These are phyloP conservation scores for Erodium texanum DNA, from an alignment of 441 rosid genomes.

Conservation along the genomic window DNA sequence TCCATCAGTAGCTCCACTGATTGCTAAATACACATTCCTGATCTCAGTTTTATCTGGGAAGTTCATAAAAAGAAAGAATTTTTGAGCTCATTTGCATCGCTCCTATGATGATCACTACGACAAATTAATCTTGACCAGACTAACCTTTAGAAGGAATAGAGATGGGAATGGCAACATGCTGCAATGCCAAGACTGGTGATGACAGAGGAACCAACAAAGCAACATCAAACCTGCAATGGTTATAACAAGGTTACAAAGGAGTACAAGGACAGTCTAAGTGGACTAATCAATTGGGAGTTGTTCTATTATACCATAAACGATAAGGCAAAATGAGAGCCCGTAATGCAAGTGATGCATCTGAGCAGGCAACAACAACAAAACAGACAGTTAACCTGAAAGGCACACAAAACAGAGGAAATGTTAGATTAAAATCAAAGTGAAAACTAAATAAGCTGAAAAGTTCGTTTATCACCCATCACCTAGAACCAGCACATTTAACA, in stretches of 20 bases:
- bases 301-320: slow-evolving; percentile 63
- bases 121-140: slow-evolving; percentile 7
- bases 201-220: slow-evolving; percentile 54
- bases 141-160: slow-evolving; percentile 42
- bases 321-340: slow-evolving; percentile 82
- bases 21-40: slow-evolving; percentile 48
- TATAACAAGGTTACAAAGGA: not conserved
- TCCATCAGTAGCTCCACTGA: slow-evolving; percentile 97
- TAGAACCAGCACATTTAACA: slow-evolving; percentile 60
- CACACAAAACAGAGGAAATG: slow-evolving; percentile 15
- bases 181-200: slow-evolving; percentile 77
- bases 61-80: slow-evolving; percentile 4
- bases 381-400: slow-evolving; percentile 75
- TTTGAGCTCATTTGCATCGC: not conserved
- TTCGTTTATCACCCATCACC: slow-evolving; percentile 33
- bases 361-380: slow-evolving; percentile 76
- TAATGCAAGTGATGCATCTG: slow-evolving; percentile 78
- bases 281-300: slow-evolving; percentile 14
- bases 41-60: slow-evolving; percentile 33
- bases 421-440: not conserved
- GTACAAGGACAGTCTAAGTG: not conserved
- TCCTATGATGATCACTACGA: slow-evolving; percentile 8
- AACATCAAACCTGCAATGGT: slow-evolving; percentile 77
- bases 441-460: slow-evolving; percentile 10
- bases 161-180: slow-evolving; percentile 52